Conservation (phyloP, 1,139 yeast genomes). For the Magnusiomyces fungicola region DNA sequence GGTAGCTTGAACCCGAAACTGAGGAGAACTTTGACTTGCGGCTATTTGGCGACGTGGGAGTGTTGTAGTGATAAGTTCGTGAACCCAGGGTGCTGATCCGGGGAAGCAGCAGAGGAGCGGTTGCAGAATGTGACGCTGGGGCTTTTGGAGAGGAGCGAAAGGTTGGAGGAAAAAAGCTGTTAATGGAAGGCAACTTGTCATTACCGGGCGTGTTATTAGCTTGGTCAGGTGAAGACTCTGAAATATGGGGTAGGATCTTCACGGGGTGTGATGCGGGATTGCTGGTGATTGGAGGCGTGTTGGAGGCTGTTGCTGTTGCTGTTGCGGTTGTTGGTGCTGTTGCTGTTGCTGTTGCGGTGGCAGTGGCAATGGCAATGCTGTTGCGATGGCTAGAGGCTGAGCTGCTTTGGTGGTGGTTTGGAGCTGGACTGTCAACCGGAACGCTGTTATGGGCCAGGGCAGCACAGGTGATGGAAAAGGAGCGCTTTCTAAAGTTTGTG, state of each 20-base stretch:
- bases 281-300: too few relatives aligned
- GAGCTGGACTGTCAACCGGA: background rate
- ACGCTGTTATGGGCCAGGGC: constrained; percentile 5
- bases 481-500: background rate
- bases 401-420: background rate
- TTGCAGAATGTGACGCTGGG: background rate
- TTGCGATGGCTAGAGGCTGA: too few relatives aligned
- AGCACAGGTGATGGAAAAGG: constrained; percentile 5
- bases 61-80: background rate
- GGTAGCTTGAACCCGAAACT: too few relatives aligned
- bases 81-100: background rate
- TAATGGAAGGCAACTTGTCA: constrained; percentile 1
- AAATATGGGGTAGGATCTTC: too few relatives aligned
- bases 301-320: too few relatives aligned
- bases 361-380: too few relatives aligned
- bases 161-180: background rate
- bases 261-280: too few relatives aligned
- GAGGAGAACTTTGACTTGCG: background rate
- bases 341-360: too few relatives aligned
- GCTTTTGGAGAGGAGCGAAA: background rate
- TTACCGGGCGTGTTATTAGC: too few relatives aligned
- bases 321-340: too few relatives aligned
- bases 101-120: constrained; percentile 3
- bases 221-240: too few relatives aligned
- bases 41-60: background rate